Evolutionary conservation across 2,329 filamentous ascomycete genomes (phyloP), one percentile per base, ranked within the genome.

Genomic region (Mycosphaerelloides madeirae): DNA sequence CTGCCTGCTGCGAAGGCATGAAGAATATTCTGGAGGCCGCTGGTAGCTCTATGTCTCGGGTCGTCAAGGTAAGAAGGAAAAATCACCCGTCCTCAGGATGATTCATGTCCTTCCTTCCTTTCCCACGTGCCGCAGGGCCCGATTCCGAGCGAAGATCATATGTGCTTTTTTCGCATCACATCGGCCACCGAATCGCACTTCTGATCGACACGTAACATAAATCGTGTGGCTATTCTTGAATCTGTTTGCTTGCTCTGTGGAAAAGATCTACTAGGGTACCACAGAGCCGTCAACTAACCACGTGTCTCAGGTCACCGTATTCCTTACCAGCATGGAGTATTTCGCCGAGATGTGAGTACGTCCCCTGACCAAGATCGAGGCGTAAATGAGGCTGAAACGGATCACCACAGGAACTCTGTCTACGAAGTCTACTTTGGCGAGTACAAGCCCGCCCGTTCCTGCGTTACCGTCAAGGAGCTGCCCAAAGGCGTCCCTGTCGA

Each of bases 261-360:
- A n/a, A n/a, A n/a, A n/a, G n/a, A n/a, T n/a, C n/a, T n/a, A n/a
- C n/a, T n/a, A n/a, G n/a, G n/a, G n/a, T n/a, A n/a, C n/a, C n/a
- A n/a, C n/a, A n/a, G n/a, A n/a, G n/a, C n/a, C n/a, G n/a, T n/a
- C n/a, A n/a, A 9, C 22, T 25, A 25, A 22, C 28, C 41, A 37
- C 41, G 33, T 28, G 42, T 31, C 18, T 33, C 40, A 72, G 69
- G 65, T 68, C 57, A 74, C 68, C 41, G 84, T 95, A 64, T 97
- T 96, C 77, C 73, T 97, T 50, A 84, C 85, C 39, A 85, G 94
- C 69, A 97, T 97, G 91, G 79, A 77, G 52, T 77, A 93, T 70
- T 97, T 97, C 64, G 82, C 78, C 38, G 81, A 81, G 65, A 88
- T 95, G 45, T 49, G 14, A 44, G 46, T 44, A 13, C 16, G 15